These are phyloP conservation scores for Stemphylium lycopersici DNA, from an alignment of 2,329 filamentous ascomycete genomes.

Conservation along the genomic window DNA sequence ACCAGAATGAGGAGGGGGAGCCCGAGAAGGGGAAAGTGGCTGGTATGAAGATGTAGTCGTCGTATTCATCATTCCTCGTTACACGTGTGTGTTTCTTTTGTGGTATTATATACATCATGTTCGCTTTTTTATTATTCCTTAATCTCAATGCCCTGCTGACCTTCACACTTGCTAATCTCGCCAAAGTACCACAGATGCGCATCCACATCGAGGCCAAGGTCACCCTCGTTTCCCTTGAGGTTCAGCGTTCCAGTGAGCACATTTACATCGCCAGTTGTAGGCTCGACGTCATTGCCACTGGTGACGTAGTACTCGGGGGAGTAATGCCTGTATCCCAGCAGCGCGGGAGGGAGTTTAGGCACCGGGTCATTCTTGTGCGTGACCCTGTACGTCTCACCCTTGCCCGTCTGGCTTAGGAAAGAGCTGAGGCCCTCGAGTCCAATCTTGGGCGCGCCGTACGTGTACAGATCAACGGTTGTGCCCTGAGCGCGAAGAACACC, in stretches of 20 bases:
- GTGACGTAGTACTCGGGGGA: conserved; percentile 68
- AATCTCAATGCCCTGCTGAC: conserved; percentile 33
- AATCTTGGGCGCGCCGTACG: conserved; percentile 70
- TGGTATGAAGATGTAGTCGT: conserved; percentile 29
- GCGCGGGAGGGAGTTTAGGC: conserved; percentile 67
- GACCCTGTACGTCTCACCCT: conserved; percentile 64
- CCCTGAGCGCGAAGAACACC: conserved; percentile 61
- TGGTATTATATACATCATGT: background rate
- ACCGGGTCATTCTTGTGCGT: conserved; percentile 73
- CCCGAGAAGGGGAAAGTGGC: conserved; percentile 30
- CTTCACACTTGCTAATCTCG: conserved; percentile 41
- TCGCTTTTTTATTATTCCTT: conserved; percentile 15
- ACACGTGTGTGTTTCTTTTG: background rate
- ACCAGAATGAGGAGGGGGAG: conserved; percentile 45
- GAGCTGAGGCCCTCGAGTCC: conserved; percentile 63
- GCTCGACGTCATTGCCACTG: conserved; percentile 27
- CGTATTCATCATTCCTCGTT: background rate
- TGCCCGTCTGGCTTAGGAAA: conserved; percentile 61
- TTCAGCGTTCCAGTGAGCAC: conserved; percentile 29
- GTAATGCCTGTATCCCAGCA: conserved; percentile 69
- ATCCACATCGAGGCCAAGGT: conserved; percentile 31
- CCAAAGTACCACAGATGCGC: conserved; percentile 49
- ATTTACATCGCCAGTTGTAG: conserved; percentile 29
- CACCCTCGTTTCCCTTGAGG: conserved; percentile 39
- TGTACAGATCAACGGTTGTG: conserved; percentile 63